Evolutionary conservation across 306 rosid species (phyloP), one percentile per base, ranked within the genome.

Genomic region (Cicer bijugum): DNA sequence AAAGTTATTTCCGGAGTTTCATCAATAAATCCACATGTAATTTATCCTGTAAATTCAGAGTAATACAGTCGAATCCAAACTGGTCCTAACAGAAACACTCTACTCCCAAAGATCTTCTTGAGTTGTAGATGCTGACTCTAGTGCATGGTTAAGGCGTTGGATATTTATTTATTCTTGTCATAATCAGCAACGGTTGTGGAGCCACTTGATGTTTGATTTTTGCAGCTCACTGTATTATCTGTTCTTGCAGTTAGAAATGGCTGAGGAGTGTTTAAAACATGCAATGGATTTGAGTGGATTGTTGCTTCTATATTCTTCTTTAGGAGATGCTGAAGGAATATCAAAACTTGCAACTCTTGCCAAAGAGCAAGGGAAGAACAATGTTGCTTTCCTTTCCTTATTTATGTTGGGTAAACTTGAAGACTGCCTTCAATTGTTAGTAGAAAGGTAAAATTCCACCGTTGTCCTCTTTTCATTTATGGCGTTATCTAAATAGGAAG

Each of bases 271-370:
- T 78, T 84, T 95, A 69, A 86, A 86, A 87, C 71, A 83, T 71
- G 99, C 99, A 74, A 83, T 86, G 92, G 99, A 95, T 82, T 83
- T 95, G 90, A 95, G 99, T 83, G 99, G 99, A 35, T 88, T 95
- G 74, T 74, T 95, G 78, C 86, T 95, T 79, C 89, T 95, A n/a
- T 95, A 95, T 87, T 92, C 99, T 87, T 95, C 99, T 81, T 84
- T 95, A 81, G 99, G 99, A 46, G 97, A 95, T 84, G 93, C 92
- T 51, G 99, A 88, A 79, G 97, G 97, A 79, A 87, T 95, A 78
- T 86, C 91, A 46, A 68, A 80, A 72, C 99, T 95, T 76, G 96
- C 93, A 78, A 73, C 82, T 74, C 93, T 92, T 85, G 96, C 99
- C 53, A 95, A 90, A 83, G 97, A 95, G 81, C 97, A 92, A 79